Percentiles rank a stretch among this genome's conserved stretches.
Evolutionary conservation across 768 basidiomycete species (phyloP).

Genomic region (Saitozyma podzolica): DNA sequence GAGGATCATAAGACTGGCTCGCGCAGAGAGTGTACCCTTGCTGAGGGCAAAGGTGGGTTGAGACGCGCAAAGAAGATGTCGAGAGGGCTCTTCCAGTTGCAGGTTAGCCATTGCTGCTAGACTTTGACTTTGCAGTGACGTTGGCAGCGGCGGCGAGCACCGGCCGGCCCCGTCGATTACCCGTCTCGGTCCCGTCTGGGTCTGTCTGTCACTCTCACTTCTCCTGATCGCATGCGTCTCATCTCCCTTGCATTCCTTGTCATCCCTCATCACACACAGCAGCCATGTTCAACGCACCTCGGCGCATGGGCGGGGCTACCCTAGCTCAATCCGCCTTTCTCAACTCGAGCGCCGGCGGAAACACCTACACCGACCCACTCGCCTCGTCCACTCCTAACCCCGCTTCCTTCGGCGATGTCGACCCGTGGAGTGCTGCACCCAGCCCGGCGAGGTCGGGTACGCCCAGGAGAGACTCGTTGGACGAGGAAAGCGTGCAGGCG

Average conservation of each 20-base stretch:
- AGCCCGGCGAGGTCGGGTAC: constrained; percentile 36
- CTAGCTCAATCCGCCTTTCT: constrained; percentile 35
- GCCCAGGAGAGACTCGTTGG: constrained; percentile 21
- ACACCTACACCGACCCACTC: constrained; percentile 35
- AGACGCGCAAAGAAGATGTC: no score
- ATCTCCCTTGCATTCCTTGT: not conserved
- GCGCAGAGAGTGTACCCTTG: no score
- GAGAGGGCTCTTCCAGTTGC: no score
- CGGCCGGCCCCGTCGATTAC: no score
- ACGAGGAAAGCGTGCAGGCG: not conserved
- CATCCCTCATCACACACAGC: not conserved
- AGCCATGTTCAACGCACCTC: constrained; percentile 46
- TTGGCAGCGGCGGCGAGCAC: no score
- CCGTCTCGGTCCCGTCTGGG: not conserved
- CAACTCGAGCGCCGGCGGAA: constrained; percentile 13
- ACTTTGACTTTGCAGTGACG: no score
- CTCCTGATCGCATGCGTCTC: not conserved
- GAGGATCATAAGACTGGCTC: no score
- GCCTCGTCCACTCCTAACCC: constrained; percentile 34
- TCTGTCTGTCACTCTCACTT: not conserved
- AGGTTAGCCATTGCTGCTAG: no score
- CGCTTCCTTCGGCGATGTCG: constrained; percentile 42
- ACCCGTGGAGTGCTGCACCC: constrained; percentile 52
- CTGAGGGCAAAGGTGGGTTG: no score
- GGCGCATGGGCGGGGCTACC: constrained; percentile 16